Evolutionary conservation across 306 rosid species (phyloP), one percentile per base, ranked within the genome.

Genomic region (Styphnolobium japonicum): DNA sequence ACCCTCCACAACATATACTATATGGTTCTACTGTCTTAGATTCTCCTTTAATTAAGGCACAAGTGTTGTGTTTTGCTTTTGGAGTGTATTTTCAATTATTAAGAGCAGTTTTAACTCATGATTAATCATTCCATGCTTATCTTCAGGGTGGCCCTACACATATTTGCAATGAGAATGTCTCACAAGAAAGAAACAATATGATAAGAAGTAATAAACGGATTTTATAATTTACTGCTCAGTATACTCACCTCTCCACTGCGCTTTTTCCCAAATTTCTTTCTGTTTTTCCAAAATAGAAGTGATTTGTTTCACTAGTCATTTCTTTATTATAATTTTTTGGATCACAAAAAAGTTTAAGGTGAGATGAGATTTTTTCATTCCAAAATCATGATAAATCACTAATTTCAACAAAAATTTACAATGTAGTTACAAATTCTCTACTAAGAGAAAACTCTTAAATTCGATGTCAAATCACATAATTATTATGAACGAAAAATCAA

Each of bases 81-180:
- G 14, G 61, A 33, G 45, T 18, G 31, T 11, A n/a, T 18, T 5
- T 48, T 27, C 63, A 71, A 15, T 49, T 34, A n/a, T 9, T 15
- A 11, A 37, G 40, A 71, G 65, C 11, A 19, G 65, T 21, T 34
- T 43, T 43, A n/a, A 43, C 11, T 43, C 3, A n/a, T 43, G 16
- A 43, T 43, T 43, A 5, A 71, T 71, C 37, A 71, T 71, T 52
- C 23, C 40, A n/a, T 21, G 51, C 36, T 51, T 71, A 71, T 71
- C 34, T 40, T 22, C 25, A 73, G 56, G 15, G 40, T 39, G 78
- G 67, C 78, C 78, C 78, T 56, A 73, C 65, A 56, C 15, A 40
- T 40, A 57, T 58, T 9, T 60, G 57, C 31, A 23, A 74, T 39
- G 45, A 72, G 40, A 57, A 39, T 73, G 78, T 40, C 78, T 22